phyloP scores from a whole-genome alignment of 768 basidiomycete genomes.

The Hericium coralloides region DNA sequence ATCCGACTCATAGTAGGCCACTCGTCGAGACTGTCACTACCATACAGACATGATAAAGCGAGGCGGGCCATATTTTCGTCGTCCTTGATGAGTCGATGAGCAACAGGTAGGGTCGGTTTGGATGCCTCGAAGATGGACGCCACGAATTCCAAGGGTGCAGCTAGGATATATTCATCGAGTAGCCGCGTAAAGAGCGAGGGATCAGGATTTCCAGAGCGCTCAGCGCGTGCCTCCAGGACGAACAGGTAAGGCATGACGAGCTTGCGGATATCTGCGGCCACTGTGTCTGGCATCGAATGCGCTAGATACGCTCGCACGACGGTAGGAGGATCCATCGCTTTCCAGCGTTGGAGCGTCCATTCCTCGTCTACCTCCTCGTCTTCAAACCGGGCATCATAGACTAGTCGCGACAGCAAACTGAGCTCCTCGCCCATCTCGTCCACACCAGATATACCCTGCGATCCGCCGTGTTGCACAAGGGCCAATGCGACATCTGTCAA shows the following conservation, averaged over 20 bases:
- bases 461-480: constrained; percentile 78
- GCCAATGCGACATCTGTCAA: constrained; percentile 74
- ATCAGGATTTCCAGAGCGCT: constrained; percentile 70
- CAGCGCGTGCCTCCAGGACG: constrained; percentile 81
- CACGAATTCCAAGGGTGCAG: constrained; percentile 55
- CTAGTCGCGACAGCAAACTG: constrained; percentile 73
- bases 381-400: constrained; percentile 67
- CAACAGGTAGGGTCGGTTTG: constrained; percentile 72
- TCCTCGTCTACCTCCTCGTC: constrained; percentile 40
- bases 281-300: constrained; percentile 53
- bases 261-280: constrained; percentile 59
- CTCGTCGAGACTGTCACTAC: constrained; percentile 56
- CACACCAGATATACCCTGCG: constrained; percentile 65
- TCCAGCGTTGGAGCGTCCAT: constrained; percentile 76
- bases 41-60: constrained; percentile 85
- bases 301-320: constrained; percentile 71
- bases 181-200: constrained; percentile 52
- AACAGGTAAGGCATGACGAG: constrained; percentile 91
- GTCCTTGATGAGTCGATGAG: constrained; percentile 66
- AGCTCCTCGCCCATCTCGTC: constrained; percentile 90
- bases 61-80: constrained; percentile 82
- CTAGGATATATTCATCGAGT: constrained; percentile 65
- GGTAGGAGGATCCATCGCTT: constrained; percentile 49
- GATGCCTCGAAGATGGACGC: constrained; percentile 83
- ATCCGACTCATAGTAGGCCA: constrained; percentile 86